Conservation (phyloP, 768 basidiomycete species). For the Phanerodontia chrysosporium region DNA sequence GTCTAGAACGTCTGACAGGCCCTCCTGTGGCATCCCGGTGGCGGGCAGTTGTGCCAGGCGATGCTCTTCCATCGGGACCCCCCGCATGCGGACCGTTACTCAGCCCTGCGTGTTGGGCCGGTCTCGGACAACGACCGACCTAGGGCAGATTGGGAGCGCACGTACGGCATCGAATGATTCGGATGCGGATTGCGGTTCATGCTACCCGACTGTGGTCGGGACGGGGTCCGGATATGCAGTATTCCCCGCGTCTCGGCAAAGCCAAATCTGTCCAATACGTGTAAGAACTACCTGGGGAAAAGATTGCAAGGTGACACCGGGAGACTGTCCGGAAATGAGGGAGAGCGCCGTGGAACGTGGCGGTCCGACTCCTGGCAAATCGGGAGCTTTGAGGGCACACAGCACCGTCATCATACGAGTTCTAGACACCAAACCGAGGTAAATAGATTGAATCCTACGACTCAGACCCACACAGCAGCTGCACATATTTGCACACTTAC, state of each 20-base stretch:
- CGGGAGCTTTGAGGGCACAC: not conserved
- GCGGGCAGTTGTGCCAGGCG: no score
- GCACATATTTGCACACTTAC: not conserved
- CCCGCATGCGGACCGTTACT: no score
- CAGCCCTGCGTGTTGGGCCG: not conserved
- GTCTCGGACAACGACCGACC: no score
- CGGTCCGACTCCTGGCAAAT: not conserved
- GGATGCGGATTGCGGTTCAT: not conserved
- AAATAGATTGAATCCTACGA: not conserved
- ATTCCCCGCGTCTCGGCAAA: not conserved
- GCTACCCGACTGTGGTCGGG: not conserved
- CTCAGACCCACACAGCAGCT: not conserved
- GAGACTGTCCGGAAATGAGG: not conserved
- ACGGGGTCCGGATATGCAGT: not conserved
- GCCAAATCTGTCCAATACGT: not conserved
- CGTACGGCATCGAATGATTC: not conserved
- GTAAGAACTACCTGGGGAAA: not conserved
- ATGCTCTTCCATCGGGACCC: no score
- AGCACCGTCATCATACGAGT: not conserved
- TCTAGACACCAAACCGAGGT: not conserved
- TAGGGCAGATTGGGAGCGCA: no score
- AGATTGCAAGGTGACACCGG: not conserved
- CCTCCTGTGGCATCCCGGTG: no score
- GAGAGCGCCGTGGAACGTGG: not conserved
- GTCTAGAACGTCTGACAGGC: no score